Conservation (phyloP, 345 rosid species). For the Diplotaxis tenuifolia region DNA sequence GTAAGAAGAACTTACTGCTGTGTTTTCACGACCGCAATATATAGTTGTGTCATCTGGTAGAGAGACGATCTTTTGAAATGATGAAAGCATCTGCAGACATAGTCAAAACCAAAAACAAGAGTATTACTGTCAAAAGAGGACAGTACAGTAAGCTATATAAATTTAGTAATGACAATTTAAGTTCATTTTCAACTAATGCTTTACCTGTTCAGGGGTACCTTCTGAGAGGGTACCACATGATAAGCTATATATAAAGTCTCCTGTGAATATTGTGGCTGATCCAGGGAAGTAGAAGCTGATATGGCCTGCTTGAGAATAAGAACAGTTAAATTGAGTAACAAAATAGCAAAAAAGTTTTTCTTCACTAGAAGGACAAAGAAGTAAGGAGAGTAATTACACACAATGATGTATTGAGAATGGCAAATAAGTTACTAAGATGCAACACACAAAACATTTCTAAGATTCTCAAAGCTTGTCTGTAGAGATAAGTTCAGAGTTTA, state of each 20-base stretch:
- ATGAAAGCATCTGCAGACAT: constrained; percentile 73
- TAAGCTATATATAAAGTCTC: constrained; percentile 92
- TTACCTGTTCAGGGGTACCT: constrained; percentile 90
- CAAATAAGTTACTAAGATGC: background rate
- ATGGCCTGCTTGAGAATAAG: constrained; percentile 61
- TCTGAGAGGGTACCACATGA: constrained; percentile 95
- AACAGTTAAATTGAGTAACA: constrained; percentile 1
- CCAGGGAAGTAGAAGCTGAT: constrained; percentile 93
- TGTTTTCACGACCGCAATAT: constrained; percentile 92
- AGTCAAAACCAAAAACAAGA: background rate
- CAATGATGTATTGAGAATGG: background rate
- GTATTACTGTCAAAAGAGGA: background rate
- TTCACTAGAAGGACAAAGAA: background rate
- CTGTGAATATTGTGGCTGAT: constrained; percentile 82
- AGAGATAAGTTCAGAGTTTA: background rate
- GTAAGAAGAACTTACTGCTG: constrained; percentile 58
- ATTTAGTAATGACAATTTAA: background rate
- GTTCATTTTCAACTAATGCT: background rate
- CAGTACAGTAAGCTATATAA: background rate
- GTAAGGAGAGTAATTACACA: background rate
- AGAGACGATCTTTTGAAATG: constrained; percentile 65
- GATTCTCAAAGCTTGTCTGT: background rate
- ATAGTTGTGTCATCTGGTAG: constrained; percentile 85
- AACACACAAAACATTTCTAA: background rate
- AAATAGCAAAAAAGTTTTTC: constrained; percentile 1